Evolutionary conservation across 2,329 filamentous ascomycete species (phyloP), one percentile per base, ranked within the genome.

Genomic region (Nigrograna mackinnonii): DNA sequence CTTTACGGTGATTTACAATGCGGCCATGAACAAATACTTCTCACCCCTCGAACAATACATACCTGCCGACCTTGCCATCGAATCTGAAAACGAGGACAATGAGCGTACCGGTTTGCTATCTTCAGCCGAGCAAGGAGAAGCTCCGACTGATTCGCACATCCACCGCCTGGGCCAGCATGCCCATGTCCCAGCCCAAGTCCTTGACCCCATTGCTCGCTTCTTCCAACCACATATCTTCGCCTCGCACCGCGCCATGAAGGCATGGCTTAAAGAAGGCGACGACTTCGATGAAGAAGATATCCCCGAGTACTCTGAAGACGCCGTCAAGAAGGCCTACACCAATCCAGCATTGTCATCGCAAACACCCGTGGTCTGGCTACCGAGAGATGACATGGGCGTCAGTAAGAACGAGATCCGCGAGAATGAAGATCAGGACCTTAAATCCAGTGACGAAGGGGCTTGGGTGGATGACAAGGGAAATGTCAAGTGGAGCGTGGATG

Each of bases 221-320:
- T 56, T 67, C 38, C 56, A 66, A 33, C 66, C 66, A 11, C 64
- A 67, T 19, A 49, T 67, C 13, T 67, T 62, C 20, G 62, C 64
- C 17, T 62, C 57, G 13, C 55, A 67, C 35, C 55, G 53, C 2
- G 66, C 61, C 2, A 62, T 69, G 60, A 59, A 58, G 35, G 44
- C 48, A 3, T 69, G 64, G 64, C 40, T 69, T 1, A 47, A 49
- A 7, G 60, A 66, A 6, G 63, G 58, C 18, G 32, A 39, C 6
- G 54, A 58, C 13, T 62, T 33, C 31, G 57, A 64, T 20, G 52
- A 60, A 17, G 59, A 64, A 9, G 55, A 65, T 38, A 48, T 62
- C 12, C 64, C 60, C 2, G 46, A 62, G 22, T 68, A 68, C 35
- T 57, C 40, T 14, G 64, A 67, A 11, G 61, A 65, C 4, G 57